Conservation (phyloP, 305 asterid species). For the Plantago lanceolata region DNA sequence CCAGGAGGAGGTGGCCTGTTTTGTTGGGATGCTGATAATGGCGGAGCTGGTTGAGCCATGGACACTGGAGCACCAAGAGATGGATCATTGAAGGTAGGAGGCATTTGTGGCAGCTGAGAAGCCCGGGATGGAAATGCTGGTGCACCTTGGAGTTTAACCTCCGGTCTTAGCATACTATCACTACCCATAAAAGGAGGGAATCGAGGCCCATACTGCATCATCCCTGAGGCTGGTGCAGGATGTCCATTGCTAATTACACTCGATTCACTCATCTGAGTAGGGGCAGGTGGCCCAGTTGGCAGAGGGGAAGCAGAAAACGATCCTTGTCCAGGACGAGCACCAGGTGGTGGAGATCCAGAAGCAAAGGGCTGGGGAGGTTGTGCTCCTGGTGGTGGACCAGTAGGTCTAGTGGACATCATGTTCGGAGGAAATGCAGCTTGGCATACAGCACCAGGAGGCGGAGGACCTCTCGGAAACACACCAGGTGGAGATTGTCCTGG, state of each 20-base stretch:
- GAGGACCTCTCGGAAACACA: conserved; percentile 54
- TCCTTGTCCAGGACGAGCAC: conserved; percentile 42
- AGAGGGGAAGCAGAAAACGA: conserved; percentile 52
- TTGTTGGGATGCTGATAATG: conserved; percentile 54
- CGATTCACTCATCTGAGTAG: conserved; percentile 35
- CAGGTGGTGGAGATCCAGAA: conserved; percentile 76
- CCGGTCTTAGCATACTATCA: conserved; percentile 41
- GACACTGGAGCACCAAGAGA: conserved; percentile 49
- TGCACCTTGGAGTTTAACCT: conserved; percentile 51
- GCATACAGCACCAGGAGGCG: conserved; percentile 46
- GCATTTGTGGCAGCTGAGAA: conserved; percentile 52
- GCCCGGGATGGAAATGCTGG: conserved; percentile 43
- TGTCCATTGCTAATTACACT: conserved; percentile 67
- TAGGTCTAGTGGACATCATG: conserved; percentile 46
- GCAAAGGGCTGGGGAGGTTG: conserved; percentile 63
- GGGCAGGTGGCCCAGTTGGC: conserved; percentile 42
- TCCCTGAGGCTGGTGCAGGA: conserved; percentile 46
- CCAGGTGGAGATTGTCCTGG: conserved; percentile 82
- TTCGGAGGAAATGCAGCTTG: conserved; percentile 51
- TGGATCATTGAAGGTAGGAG: conserved; percentile 67
- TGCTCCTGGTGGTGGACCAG: conserved; percentile 51
- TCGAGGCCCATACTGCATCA: conserved; percentile 49
- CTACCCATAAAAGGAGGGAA: conserved; percentile 55
- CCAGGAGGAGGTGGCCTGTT: conserved; percentile 59
- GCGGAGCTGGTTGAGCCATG: conserved; percentile 57